Base-by-base conservation (phyloP, 1,139 yeast species). In the Geotrichum histeridarum region DNA sequence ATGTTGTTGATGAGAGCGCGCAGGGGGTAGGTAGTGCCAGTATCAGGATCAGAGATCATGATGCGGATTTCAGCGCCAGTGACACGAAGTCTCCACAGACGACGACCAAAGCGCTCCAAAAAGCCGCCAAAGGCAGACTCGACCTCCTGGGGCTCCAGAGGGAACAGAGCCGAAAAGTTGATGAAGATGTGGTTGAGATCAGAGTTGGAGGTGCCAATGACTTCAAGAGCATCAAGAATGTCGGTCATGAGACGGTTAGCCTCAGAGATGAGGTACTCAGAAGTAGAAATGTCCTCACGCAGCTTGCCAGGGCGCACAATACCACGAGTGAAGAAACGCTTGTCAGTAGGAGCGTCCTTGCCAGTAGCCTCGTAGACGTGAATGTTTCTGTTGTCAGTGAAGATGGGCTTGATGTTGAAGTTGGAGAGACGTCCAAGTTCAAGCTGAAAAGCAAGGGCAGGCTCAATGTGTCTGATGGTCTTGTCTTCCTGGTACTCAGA, bases 1-100 rank as follows among this genome's bases (percentile, higher is more conserved):
- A 93, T 96, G 66, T 93, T 93, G 74, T 86, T 91, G 66, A 94
- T 91, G 73, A 91, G 83, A 47, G 98, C 99, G 71, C 99, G 85
- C 64, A 93, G 80, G 67, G 99, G 99, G 83, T 87, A 89, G 51
- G 96, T 90, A 31, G 43, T 48, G 58, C 96, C 96, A 50, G 91
- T 83, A 55, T 77, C 77, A 54, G 94, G 87, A 69, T 94, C 97
- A 56, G 93, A 85, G 69, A 96, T 90, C 76, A 88, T 90, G 66
- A 93, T 94, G 70, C 99, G 83, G 62, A 93, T 89, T 75, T 93
- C 99, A 54, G 99, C 99, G 63, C 96, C 91, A 53, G 98, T 90
- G 51, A 93, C 94, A 67, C 99, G 84, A 66, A 94, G 79, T 74
- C 98, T 83, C 95, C 98, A 88, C 67, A 93, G 79, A 71, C 98